These are phyloP conservation scores for Candida ortonii DNA, from an alignment of 805 yeast genomes.

Conservation along the genomic window DNA sequence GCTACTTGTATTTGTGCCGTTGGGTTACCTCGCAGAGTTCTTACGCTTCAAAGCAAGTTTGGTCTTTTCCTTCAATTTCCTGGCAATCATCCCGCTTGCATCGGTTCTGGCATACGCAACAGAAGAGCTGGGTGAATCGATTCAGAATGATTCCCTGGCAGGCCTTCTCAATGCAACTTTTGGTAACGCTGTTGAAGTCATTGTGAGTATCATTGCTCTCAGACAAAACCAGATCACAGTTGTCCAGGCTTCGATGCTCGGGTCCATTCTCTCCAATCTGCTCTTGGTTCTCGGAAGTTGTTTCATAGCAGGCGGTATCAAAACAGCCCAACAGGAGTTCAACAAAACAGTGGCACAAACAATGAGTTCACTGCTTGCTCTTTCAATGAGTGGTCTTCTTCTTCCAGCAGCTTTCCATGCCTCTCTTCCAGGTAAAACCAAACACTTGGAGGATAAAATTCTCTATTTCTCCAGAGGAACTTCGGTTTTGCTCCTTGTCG, in stretches of 20 bases:
- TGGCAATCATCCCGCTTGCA: slow-evolving; percentile 91
- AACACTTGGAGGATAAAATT: slow-evolving; percentile 40
- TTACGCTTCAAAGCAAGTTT: slow-evolving; percentile 50
- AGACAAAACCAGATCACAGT: slow-evolving; percentile 83
- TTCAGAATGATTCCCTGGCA: slow-evolving; percentile 83
- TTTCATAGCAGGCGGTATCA: slow-evolving; percentile 88
- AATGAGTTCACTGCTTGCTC: slow-evolving; percentile 90
- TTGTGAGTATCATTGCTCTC: slow-evolving; percentile 89
- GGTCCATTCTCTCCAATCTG: slow-evolving; percentile 85
- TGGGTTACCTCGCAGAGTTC: slow-evolving; percentile 75
- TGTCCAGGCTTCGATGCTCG: slow-evolving; percentile 97
- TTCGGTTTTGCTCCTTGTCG: slow-evolving; percentile 68
- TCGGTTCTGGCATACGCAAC: slow-evolving; percentile 88
- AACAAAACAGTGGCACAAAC: slow-evolving; percentile 98
- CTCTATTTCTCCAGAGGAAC: slow-evolving; percentile 82
- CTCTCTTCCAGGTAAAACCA: slow-evolving; percentile 48
- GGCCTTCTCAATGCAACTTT: slow-evolving; percentile 95
- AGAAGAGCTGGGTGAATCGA: slow-evolving; percentile 82
- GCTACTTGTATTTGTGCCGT: slow-evolving; percentile 79
- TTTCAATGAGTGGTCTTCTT: slow-evolving; percentile 82
- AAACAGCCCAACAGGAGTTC: slow-evolving; percentile 80
- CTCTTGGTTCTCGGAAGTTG: slow-evolving; percentile 93
- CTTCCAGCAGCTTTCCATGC: slow-evolving; percentile 97
- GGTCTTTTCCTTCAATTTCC: slow-evolving; percentile 72
- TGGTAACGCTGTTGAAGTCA: slow-evolving; percentile 96